Evolutionary conservation across 306 rosid species (phyloP).

Genomic region (Canavalia gladiata): DNA sequence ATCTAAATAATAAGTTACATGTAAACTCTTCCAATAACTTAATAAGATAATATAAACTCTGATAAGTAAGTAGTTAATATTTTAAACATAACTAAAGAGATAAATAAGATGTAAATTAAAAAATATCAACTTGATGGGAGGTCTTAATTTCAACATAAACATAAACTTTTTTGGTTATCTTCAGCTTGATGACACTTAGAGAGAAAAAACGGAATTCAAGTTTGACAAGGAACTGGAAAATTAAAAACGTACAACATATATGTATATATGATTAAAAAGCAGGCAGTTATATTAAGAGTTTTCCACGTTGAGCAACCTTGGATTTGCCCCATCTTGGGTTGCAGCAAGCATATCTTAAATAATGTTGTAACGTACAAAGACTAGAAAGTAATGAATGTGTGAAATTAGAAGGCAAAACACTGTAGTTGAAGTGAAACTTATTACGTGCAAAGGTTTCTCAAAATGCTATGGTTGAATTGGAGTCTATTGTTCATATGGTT

Average conservation of each 20-base stretch:
- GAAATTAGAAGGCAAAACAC: conserved; percentile 30
- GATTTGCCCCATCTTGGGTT: conserved; percentile 27
- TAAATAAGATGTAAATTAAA: background rate
- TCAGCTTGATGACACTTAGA: background rate
- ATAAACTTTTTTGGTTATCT: background rate
- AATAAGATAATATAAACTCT: background rate
- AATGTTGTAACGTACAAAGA: conserved; percentile 24
- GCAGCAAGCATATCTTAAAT: conserved; percentile 29
- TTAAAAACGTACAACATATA: background rate
- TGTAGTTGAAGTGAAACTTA: conserved; percentile 41
- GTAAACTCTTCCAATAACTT: too few species aligned
- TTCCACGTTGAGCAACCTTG: conserved; percentile 30
- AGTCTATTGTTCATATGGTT: conserved; percentile 45
- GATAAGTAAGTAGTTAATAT: background rate
- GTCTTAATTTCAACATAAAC: background rate
- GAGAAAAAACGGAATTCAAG: background rate
- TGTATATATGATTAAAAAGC: background rate
- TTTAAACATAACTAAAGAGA: background rate
- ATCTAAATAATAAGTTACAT: background rate
- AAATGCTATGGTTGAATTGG: conserved; percentile 44
- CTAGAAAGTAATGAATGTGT: background rate
- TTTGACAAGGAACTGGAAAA: conserved; percentile 39
- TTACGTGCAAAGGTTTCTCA: conserved; percentile 53
- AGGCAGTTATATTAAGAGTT: conserved; percentile 15
- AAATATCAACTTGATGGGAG: background rate